Percentiles rank a stretch among this genome's conserved stretches.
Conservation (phyloP, 2,329 filamentous ascomycete genomes). For the Gyromitra esculenta region DNA sequence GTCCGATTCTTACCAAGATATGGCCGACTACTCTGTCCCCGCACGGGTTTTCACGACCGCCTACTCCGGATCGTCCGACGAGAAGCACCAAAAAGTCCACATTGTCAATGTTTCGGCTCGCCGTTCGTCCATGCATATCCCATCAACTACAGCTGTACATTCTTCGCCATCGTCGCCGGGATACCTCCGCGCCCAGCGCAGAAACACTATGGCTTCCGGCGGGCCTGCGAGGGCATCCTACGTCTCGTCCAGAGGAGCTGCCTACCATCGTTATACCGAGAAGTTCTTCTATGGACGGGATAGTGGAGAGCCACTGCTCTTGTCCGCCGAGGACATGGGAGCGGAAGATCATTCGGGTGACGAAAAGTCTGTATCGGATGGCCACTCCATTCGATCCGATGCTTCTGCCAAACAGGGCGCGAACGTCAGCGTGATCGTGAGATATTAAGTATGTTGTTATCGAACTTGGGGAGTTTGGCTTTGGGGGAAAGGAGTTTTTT, state of each 20-base stretch:
- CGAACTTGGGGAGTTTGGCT: not conserved
- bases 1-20: conserved; percentile 21
- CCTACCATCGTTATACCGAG: conserved; percentile 35
- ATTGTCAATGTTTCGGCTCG: conserved; percentile 4
- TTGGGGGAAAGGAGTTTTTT: conserved; percentile 29
- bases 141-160: conserved; percentile 29
- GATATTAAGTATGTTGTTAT: not conserved
- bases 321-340: conserved; percentile 6
- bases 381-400: conserved; percentile 3
- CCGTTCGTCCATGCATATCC: conserved; percentile 19
- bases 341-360: conserved; percentile 1
- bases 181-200: conserved; percentile 15
- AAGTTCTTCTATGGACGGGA: conserved; percentile 42
- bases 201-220: conserved; percentile 42
- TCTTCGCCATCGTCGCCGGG: conserved; percentile 20
- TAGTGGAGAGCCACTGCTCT: conserved; percentile 30
- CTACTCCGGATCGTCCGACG: conserved; percentile 20
- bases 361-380: conserved; percentile 11
- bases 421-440: conserved; percentile 21
- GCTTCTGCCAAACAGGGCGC: not conserved
- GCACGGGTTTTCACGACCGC: conserved; percentile 41
- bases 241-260: conserved; percentile 40
- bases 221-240: conserved; percentile 42
- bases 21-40: conserved; percentile 42
- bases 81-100: conserved; percentile 29